These are phyloP conservation scores for Solanum sejunctum DNA, from an alignment of 257 asterid genomes.

Conservation along the genomic window DNA sequence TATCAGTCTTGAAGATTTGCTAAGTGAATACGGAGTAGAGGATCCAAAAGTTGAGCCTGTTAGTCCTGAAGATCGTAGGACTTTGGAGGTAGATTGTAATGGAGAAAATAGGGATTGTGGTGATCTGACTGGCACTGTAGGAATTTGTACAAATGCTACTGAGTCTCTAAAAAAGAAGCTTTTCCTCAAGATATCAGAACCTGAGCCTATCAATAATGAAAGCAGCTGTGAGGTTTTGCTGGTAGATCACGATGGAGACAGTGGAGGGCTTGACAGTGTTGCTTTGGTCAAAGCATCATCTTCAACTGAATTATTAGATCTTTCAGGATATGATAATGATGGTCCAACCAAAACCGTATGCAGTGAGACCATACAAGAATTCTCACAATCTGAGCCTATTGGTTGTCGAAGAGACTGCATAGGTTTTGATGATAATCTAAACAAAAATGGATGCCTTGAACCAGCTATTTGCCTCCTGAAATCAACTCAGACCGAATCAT, in stretches of 20 bases:
- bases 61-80: neutral
- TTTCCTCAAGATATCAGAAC: neutral
- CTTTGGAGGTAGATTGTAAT: neutral
- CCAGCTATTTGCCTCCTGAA: constrained; percentile 8
- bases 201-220: neutral
- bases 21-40: neutral
- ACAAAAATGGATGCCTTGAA: neutral
- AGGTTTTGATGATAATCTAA: neutral
- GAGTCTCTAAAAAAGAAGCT: constrained; percentile 1
- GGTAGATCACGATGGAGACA: neutral
- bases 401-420: neutral
- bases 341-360: neutral
- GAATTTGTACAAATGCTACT: neutral
- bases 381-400: neutral
- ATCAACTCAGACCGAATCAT: neutral
- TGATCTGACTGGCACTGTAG: neutral
- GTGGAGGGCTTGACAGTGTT: neutral
- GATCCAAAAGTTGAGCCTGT: neutral
- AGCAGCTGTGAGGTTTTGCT: neutral
- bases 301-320: neutral
- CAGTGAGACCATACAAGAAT: neutral
- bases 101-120: neutral
- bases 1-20: neutral
- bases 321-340: neutral
- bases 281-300: neutral